These are phyloP conservation scores for Cyberlindnera subsufficiens DNA, from an alignment of 805 yeast species.

Conservation along the genomic window DNA sequence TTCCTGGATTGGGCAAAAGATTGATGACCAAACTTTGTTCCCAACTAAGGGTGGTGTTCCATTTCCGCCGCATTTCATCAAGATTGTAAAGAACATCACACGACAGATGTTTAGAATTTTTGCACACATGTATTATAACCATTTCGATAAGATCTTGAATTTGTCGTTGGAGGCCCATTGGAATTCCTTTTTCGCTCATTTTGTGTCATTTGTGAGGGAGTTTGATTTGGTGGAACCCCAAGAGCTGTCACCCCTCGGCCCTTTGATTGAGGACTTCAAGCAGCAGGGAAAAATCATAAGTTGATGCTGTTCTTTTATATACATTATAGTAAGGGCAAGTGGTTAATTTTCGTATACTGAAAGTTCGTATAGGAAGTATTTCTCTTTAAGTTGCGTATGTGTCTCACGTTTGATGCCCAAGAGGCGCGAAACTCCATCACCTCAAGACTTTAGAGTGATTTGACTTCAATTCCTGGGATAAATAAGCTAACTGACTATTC, in stretches of 20 bases:
- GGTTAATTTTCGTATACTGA: no score
- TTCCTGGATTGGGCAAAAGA: constrained; percentile 82
- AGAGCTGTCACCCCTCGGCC: constrained; percentile 74
- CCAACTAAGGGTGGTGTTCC: constrained; percentile 89
- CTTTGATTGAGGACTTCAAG: constrained; percentile 75
- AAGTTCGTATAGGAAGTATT: no score
- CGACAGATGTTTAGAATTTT: constrained; percentile 92
- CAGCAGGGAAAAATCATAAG: constrained; percentile 72
- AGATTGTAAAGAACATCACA: constrained; percentile 80
- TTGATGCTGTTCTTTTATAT: neutral
- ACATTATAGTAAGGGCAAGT: neutral
- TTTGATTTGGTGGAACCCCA: constrained; percentile 72
- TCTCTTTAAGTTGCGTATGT: no score
- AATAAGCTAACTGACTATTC: no score
- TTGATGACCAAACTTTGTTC: constrained; percentile 83
- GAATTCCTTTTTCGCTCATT: constrained; percentile 96
- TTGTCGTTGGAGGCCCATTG: constrained; percentile 92
- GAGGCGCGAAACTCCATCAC: no score
- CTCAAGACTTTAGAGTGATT: no score
- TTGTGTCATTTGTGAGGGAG: constrained; percentile 78
- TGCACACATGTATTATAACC: constrained; percentile 93
- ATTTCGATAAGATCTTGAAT: constrained; percentile 90
- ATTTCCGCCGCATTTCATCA: constrained; percentile 78
- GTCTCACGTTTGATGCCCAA: no score
- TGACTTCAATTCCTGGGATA: no score